A percentile compares a stretch with the other conserved stretches of the same genome.
phyloP scores from a whole-genome alignment of 192 early-diverging fungal species.

The Phlyctochytrium planicorne region DNA sequence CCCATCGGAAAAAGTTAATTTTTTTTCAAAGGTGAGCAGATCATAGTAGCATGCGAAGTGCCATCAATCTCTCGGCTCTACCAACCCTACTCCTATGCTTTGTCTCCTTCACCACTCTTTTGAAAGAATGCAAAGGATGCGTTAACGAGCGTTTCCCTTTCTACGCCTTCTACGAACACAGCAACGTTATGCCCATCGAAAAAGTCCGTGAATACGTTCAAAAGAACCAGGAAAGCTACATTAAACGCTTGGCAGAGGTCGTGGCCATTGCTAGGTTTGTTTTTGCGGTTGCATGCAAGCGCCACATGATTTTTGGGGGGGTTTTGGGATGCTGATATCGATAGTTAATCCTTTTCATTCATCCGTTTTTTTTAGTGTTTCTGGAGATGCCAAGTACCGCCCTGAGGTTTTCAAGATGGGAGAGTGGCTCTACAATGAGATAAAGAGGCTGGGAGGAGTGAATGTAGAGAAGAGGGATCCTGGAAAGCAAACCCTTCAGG shows the following conservation, averaged over 20 bases:
- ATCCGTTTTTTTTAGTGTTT: conserved; percentile 44
- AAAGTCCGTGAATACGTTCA: conserved; percentile 76
- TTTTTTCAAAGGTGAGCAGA: too few relatives aligned
- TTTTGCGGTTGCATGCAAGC: conserved; percentile 5
- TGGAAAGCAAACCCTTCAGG: conserved; percentile 85
- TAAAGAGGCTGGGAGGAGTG: conserved; percentile 69
- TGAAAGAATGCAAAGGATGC: too few relatives aligned
- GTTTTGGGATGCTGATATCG: too few relatives aligned
- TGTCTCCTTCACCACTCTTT: too few relatives aligned
- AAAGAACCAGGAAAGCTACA: conserved; percentile 74
- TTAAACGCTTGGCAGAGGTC: conserved; percentile 80
- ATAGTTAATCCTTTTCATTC: background rate
- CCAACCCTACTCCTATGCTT: too few relatives aligned
- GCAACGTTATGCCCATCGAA: conserved; percentile 30
- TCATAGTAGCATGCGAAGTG: too few relatives aligned
- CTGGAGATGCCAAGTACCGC: conserved; percentile 71
- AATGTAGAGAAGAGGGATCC: conserved; percentile 62
- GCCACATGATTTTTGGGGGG: background rate
- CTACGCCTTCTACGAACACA: too few relatives aligned
- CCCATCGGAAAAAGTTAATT: too few relatives aligned
- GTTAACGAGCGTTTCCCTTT: too few relatives aligned
- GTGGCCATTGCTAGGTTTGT: conserved; percentile 81
- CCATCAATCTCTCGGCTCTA: too few relatives aligned
- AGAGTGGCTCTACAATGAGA: conserved; percentile 75
- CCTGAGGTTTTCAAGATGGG: conserved; percentile 87